A percentile compares a stretch with the other conserved stretches of the same genome.
phyloP scores from a whole-genome alignment of 1,139 yeast species.

The Yamadazyma triangularis region DNA sequence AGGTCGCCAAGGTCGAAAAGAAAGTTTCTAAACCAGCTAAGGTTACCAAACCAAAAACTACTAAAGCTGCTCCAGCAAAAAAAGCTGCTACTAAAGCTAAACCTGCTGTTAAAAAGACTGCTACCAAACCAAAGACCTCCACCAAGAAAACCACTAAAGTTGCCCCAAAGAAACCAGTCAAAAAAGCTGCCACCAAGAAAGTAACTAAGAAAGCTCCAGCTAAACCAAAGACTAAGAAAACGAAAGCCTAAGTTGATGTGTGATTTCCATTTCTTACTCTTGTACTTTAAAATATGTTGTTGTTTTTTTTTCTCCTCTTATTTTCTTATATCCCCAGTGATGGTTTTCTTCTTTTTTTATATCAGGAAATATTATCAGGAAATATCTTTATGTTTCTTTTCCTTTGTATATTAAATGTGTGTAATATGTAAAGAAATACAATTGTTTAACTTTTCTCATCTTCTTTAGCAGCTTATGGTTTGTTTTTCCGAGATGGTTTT shows the following conservation, averaged over 20 bases:
- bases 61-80: conserved; percentile 7
- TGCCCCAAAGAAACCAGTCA: conserved; percentile 14
- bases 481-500: background rate
- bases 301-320: background rate
- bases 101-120: conserved; percentile 13
- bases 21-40: conserved; percentile 35
- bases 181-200: conserved; percentile 17
- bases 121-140: conserved; percentile 5
- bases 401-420: background rate
- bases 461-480: background rate
- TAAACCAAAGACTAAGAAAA: conserved; percentile 14
- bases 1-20: conserved; percentile 30
- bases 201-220: conserved; percentile 14
- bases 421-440: background rate
- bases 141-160: conserved; percentile 9
- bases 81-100: conserved; percentile 8
- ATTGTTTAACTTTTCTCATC: background rate
- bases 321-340: no score
- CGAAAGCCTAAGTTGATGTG: conserved; percentile 13
- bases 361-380: no score
- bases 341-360: no score
- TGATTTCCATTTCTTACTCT: background rate
- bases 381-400: background rate
- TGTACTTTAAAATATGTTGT: background rate
- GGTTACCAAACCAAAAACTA: conserved; percentile 18